phyloP scores from a whole-genome alignment of 2,329 filamentous ascomycete species.

The Hansfordia pulvinata region DNA sequence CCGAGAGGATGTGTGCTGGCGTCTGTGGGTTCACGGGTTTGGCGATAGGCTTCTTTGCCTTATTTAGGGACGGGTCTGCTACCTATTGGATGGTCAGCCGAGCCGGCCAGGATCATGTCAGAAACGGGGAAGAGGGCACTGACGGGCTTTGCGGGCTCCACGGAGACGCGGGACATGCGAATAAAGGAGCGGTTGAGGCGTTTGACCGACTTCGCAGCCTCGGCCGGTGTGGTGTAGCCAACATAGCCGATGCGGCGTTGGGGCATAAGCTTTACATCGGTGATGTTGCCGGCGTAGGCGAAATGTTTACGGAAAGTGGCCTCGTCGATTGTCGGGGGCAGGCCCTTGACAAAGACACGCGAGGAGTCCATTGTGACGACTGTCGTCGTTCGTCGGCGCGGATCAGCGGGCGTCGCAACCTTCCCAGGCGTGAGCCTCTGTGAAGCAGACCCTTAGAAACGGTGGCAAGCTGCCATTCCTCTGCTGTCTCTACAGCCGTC shows the following conservation, averaged over 20 bases:
- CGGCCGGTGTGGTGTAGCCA: slow-evolving; percentile 73
- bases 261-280: slow-evolving; percentile 83
- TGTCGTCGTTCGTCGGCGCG: no score
- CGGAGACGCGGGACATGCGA: slow-evolving; percentile 85
- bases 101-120: slow-evolving; percentile 4
- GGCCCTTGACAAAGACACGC: slow-evolving; percentile 63
- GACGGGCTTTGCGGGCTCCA: slow-evolving; percentile 78
- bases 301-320: slow-evolving; percentile 85
- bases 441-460: no score
- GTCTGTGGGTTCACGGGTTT: no score
- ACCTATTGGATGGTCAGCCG: slow-evolving; percentile 12
- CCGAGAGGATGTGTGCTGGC: no score
- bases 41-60: slow-evolving; percentile 10
- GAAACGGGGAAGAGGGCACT: slow-evolving; percentile 12
- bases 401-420: no score
- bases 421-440: no score
- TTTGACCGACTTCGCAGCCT: slow-evolving; percentile 71
- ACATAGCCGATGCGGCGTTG: slow-evolving; percentile 90
- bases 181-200: slow-evolving; percentile 96
- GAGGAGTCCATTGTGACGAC: slow-evolving; percentile 45
- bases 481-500: no score
- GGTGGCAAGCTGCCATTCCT: no score
- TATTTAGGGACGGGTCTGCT: slow-evolving; percentile 25
- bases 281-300: slow-evolving; percentile 59
- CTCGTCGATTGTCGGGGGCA: slow-evolving; percentile 77